phyloP scores from a whole-genome alignment of 805 yeast species.

The Dipodascus albidus region DNA sequence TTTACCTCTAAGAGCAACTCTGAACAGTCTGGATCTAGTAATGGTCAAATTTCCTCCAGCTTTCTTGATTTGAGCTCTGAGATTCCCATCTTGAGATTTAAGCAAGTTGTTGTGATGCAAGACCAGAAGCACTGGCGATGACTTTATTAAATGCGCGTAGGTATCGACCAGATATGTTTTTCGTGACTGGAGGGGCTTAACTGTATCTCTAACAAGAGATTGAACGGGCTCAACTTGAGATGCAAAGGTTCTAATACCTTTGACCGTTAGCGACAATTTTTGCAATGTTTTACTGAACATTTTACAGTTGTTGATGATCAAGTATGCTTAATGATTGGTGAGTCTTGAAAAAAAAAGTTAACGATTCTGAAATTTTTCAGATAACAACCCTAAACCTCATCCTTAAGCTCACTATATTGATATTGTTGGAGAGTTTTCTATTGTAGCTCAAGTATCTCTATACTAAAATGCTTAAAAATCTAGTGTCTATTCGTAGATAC shows the following conservation, averaged over 20 bases:
- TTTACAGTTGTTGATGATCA: neutral
- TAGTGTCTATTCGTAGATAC: neutral
- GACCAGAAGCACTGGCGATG: constrained; percentile 59
- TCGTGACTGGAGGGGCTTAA: constrained; percentile 58
- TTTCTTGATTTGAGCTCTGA: constrained; percentile 49
- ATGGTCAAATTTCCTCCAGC: constrained; percentile 63
- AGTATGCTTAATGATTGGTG: neutral
- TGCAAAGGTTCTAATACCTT: neutral
- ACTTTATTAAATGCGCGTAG: constrained; percentile 60
- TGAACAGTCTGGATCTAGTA: constrained; percentile 57
- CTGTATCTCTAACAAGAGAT: constrained; percentile 30
- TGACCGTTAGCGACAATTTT: neutral
- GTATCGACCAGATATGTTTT: constrained; percentile 78
- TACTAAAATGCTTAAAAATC: neutral
- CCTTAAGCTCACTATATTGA: too few species aligned
- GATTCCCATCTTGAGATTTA: constrained; percentile 52
- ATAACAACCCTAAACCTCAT: neutral
- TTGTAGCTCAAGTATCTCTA: too few species aligned
- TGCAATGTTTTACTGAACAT: neutral
- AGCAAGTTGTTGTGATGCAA: constrained; percentile 77
- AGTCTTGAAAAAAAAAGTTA: neutral
- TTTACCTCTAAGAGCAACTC: constrained; percentile 64
- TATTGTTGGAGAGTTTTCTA: too few species aligned
- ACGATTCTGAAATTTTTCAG: neutral
- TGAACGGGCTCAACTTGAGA: neutral